Base-by-base conservation (phyloP, 2,329 filamentous ascomycete genomes). In the Talaromyces sp. region DNA sequence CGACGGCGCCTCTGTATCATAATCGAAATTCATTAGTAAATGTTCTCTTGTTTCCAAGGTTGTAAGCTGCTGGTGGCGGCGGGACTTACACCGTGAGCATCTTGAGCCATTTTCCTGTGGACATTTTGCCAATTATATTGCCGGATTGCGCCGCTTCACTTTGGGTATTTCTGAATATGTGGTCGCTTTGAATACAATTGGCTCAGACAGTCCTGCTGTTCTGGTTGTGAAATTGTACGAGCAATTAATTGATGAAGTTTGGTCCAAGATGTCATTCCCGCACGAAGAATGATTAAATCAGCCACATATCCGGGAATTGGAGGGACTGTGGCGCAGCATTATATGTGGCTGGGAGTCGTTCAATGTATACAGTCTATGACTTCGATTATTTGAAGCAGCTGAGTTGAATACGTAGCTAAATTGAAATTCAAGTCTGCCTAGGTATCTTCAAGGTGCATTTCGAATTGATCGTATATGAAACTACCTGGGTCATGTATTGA, bases 41-140 rank as follows among this genome's bases (percentile, higher is more conserved):
- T 13, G 27, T 17, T 17, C 7, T 54, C 51, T 54, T 10, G 7
- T 15, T 17, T 36, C 15, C 53, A 25, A 25, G 15, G n/a, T 17
- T n/a, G 22, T 49, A 49, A 25, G 13, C 15, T 40, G 15, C 45
- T 25, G 45, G 22, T n/a, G 10, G 29, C n/a, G 5, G n/a, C 11
- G 5, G 40, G 47, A 49, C 88, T 80, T 82, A 93, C 91, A 83
- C 86, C 61, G 82, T 80, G 5, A 89, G 71, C 86, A 94, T 91
- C 81, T 95, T 95, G 67, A 86, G 69, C 79, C 82, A 86, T 59
- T 81, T 79, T 67, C 73, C 77, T 31, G 76, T 74, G 22, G 56
- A 59, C 56, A 59, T 59, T 22, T 29, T 59, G 56, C 17, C 13
- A 7, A 29, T 7, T n/a, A 25, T 15, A 8, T 27, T 29, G n/a